Conservation (phyloP, 257 asterid species). For the Nemophila menziesii region DNA sequence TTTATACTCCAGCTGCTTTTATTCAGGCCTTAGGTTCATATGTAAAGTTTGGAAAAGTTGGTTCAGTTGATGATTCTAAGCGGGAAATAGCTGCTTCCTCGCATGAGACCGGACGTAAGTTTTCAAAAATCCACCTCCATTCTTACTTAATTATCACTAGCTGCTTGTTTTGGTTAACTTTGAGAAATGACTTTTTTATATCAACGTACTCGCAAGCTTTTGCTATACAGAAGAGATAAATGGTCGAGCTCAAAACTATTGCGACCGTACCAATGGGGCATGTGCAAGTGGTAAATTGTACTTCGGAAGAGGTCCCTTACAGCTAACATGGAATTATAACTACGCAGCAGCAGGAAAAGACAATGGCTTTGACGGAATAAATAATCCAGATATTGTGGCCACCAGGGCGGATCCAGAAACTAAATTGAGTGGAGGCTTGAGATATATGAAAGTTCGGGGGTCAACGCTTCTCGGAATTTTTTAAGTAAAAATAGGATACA, state of each 20-base stretch:
- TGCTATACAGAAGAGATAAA: neutral
- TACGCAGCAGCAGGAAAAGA: neutral
- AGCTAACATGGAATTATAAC: neutral
- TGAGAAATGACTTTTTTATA: too few relatives aligned
- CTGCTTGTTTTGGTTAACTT: too few relatives aligned
- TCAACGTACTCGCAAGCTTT: neutral
- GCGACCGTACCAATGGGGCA: neutral
- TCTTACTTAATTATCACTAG: too few relatives aligned
- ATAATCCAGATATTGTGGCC: neutral
- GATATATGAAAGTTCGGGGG: too few relatives aligned
- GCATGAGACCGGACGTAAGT: slow-evolving; percentile 41
- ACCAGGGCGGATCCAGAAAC: too few relatives aligned
- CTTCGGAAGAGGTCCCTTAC: neutral
- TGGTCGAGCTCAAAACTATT: neutral
- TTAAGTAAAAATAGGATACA: too few relatives aligned
- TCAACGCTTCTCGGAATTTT: too few relatives aligned
- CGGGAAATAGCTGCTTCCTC: slow-evolving; percentile 45
- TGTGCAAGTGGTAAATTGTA: neutral
- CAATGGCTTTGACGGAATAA: neutral
- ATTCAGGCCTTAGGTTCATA: slow-evolving; percentile 24
- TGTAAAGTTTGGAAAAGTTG: slow-evolving; percentile 27
- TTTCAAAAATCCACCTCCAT: neutral
- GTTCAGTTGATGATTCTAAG: slow-evolving; percentile 26
- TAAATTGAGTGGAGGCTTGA: too few relatives aligned
- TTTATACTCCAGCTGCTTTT: slow-evolving; percentile 30